phyloP scores from a whole-genome alignment of 2,329 filamentous ascomycete species.

The Phyllosticta citrichinensis region DNA sequence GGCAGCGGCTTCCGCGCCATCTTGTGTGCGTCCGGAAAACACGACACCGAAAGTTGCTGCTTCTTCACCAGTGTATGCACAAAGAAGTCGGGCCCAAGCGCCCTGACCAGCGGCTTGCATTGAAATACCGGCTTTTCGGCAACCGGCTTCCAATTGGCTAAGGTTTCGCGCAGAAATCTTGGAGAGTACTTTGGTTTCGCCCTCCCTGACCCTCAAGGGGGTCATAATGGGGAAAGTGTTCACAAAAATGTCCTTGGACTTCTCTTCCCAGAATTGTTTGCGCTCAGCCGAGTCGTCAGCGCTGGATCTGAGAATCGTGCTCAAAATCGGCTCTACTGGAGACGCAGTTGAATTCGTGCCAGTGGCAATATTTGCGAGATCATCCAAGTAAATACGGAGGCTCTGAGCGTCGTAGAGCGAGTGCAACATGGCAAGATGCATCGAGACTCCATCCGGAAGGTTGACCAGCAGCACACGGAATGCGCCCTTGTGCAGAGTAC shows the following conservation, averaged over 20 bases:
- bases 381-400: conserved; percentile 52
- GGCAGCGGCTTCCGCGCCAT: conserved; percentile 47
- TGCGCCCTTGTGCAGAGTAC: conserved; percentile 43
- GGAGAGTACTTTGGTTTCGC: conserved; percentile 27
- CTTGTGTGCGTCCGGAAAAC: conserved; percentile 60
- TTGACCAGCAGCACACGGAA: conserved; percentile 52
- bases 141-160: conserved; percentile 44
- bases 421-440: conserved; percentile 59
- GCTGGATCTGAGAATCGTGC: conserved; percentile 34
- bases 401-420: conserved; percentile 79
- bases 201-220: conserved; percentile 40
- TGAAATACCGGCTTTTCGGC: conserved; percentile 52
- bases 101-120: conserved; percentile 67
- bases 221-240: conserved; percentile 70
- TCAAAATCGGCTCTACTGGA: conserved; percentile 35
- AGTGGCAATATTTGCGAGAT: conserved; percentile 36
- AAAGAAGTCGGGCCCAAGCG: conserved; percentile 66
- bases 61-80: conserved; percentile 65
- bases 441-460: conserved; percentile 11
- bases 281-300: conserved; percentile 19
- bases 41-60: conserved; percentile 71
- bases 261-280: conserved; percentile 52
- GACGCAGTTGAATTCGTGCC: conserved; percentile 12
- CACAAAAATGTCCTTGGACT: conserved; percentile 44
- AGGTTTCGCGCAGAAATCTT: conserved; percentile 32